phyloP scores from a whole-genome alignment of 768 basidiomycete species.

The Strobilomyces dryophilus region DNA sequence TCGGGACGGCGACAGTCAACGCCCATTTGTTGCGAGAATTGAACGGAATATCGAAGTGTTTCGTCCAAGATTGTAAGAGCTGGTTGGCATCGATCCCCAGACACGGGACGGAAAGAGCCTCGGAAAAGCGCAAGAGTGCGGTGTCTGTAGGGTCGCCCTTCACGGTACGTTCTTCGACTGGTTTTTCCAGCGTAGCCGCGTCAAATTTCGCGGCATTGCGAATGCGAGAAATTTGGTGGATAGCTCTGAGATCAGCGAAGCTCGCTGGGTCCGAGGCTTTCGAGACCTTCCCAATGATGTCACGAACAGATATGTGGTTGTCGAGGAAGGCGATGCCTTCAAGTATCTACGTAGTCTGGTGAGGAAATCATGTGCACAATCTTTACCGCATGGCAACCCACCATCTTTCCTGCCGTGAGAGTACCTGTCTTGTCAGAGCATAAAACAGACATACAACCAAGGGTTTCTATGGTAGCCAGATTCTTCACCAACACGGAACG shows the following conservation, averaged over 20 bases:
- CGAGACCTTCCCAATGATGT: conserved; percentile 8
- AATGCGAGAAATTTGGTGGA: conserved; percentile 42
- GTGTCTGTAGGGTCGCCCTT: conserved; percentile 51
- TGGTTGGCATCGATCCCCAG: conserved; percentile 17
- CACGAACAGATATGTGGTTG: conserved; percentile 12
- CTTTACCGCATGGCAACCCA: conserved; percentile 4
- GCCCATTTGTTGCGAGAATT: conserved; percentile 57
- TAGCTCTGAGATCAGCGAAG: conserved; percentile 16
- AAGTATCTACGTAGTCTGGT: conserved; percentile 29
- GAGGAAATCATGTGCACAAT: not conserved
- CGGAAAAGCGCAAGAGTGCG: conserved; percentile 48
- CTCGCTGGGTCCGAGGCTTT: conserved; percentile 4
- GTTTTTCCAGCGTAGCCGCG: conserved; percentile 17
- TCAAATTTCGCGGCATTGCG: conserved; percentile 57
- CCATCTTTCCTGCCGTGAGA: conserved; percentile 46
- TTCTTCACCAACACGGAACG: conserved; percentile 46
- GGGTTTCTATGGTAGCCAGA: conserved; percentile 48
- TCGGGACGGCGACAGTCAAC: conserved; percentile 35
- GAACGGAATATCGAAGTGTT: conserved; percentile 37
- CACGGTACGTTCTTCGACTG: conserved; percentile 31
- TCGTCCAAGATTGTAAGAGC: conserved; percentile 19
- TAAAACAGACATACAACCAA: conserved; percentile 47
- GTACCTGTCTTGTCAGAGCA: conserved; percentile 54
- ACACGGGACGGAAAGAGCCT: conserved; percentile 23
- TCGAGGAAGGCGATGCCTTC: conserved; percentile 38